Conservation (phyloP, 2,329 filamentous ascomycete species). For the Dothideomycetes sp. region DNA sequence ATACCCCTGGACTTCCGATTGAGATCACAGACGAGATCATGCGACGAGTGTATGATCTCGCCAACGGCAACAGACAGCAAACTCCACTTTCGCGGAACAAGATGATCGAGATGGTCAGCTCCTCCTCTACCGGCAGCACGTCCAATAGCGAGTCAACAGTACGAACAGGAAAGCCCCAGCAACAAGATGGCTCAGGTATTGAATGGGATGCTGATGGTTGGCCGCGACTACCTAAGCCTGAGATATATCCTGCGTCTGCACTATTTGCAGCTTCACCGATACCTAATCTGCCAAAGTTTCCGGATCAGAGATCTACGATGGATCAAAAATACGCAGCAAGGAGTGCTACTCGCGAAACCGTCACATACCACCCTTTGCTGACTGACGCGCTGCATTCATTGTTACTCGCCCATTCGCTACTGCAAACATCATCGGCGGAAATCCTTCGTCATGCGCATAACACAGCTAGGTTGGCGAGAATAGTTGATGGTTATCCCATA, state of each 20-base stretch:
- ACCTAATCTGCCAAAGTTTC: slow-evolving; percentile 56
- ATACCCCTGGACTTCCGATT: slow-evolving; percentile 59
- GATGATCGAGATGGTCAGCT: slow-evolving; percentile 16
- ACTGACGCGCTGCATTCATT: slow-evolving; percentile 69
- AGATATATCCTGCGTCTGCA: slow-evolving; percentile 46
- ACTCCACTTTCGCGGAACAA: slow-evolving; percentile 18
- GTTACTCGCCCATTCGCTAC: slow-evolving; percentile 65
- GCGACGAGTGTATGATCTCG: slow-evolving; percentile 46
- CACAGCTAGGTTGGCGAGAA: slow-evolving; percentile 61
- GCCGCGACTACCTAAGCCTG: slow-evolving; percentile 37
- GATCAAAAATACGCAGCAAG: slow-evolving; percentile 17
- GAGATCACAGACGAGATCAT: slow-evolving; percentile 48
- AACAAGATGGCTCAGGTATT: slow-evolving; percentile 14
- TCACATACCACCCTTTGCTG: slow-evolving; percentile 73
- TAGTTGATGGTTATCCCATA: slow-evolving; percentile 70
- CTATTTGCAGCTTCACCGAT: slow-evolving; percentile 63
- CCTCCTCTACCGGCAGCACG: slow-evolving; percentile 6
- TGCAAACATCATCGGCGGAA: slow-evolving; percentile 69
- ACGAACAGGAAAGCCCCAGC: no score
- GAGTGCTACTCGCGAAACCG: slow-evolving; percentile 45
- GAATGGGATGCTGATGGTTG: slow-evolving; percentile 25
- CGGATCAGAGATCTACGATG: slow-evolving; percentile 28
- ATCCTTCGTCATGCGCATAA: slow-evolving; percentile 71
- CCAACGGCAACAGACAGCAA: slow-evolving; percentile 30
- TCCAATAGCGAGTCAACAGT: slow-evolving; percentile 7